A percentile compares a stretch with the other conserved stretches of the same genome.
These are phyloP conservation scores for Teratosphaeria nubilosa DNA, from an alignment of 2,329 filamentous ascomycete genomes.

Conservation along the genomic window DNA sequence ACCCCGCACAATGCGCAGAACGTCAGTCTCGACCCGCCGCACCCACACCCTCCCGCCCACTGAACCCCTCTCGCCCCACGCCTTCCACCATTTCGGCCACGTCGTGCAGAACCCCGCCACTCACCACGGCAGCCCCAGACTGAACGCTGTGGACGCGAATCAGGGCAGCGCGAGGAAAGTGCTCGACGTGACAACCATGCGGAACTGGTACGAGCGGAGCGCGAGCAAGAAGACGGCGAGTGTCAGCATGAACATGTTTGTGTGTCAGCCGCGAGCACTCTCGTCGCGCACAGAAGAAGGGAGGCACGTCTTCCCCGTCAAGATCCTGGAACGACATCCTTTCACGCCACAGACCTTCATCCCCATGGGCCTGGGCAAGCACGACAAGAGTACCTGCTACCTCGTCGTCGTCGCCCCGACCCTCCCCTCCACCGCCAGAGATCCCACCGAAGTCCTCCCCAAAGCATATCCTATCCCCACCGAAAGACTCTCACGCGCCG, in stretches of 20 bases:
- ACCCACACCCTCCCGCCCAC: constrained; percentile 37
- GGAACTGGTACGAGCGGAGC: constrained; percentile 58
- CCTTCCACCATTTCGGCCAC: constrained; percentile 73
- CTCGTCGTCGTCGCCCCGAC: constrained; percentile 85
- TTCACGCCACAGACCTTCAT: constrained; percentile 91
- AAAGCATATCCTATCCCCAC: constrained; percentile 35
- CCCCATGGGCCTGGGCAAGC: constrained; percentile 52
- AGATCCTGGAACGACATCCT: constrained; percentile 79
- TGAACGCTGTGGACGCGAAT: constrained; percentile 56
- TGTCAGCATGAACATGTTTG: constrained; percentile 78
- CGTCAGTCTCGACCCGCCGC: constrained; percentile 29
- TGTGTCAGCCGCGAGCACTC: constrained; percentile 60
- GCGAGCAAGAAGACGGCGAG: constrained; percentile 48
- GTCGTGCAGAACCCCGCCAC: constrained; percentile 59
- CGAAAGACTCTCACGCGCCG: constrained; percentile 33
- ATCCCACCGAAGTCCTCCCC: constrained; percentile 9
- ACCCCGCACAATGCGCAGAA: constrained; percentile 10
- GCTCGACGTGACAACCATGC: constrained; percentile 63
- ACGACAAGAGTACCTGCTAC: constrained; percentile 47
- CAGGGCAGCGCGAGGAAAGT: constrained; percentile 86
- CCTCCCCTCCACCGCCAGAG: constrained; percentile 31
- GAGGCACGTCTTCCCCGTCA: constrained; percentile 48
- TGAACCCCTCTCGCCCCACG: constrained; percentile 45
- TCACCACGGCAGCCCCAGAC: constrained; percentile 29
- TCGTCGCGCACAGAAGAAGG: constrained; percentile 21